Percentiles rank a stretch among this genome's conserved stretches.
Conservation (phyloP, 129 eudicot species). For the Escallonia rubra region DNA sequence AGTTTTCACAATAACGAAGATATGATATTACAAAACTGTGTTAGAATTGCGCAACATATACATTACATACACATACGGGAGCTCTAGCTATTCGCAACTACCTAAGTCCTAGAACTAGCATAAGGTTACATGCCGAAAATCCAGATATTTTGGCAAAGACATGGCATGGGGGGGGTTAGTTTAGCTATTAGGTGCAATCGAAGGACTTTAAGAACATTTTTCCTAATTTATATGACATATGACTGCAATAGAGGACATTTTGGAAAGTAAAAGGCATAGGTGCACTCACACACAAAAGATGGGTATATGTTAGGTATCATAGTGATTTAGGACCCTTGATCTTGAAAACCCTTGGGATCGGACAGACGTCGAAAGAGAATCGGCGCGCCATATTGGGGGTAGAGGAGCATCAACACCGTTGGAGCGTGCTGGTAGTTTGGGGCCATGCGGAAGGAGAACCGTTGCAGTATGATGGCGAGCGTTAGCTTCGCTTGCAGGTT, state of each 20-base stretch:
- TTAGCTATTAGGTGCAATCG: conserved; percentile 8
- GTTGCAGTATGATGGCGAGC: conserved; percentile 55
- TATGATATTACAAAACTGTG: conserved; percentile 29
- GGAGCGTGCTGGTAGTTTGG: conserved; percentile 80
- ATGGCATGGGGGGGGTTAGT: conserved; percentile 20
- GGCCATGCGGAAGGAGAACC: conserved; percentile 51
- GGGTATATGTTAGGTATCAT: no score
- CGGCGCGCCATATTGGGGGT: conserved; percentile 84
- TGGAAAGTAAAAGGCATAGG: conserved; percentile 19
- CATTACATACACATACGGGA: conserved; percentile 29
- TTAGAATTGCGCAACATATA: conserved; percentile 37
- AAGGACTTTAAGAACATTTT: conserved; percentile 16
- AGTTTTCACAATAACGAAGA: conserved; percentile 10
- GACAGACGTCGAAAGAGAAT: conserved; percentile 44
- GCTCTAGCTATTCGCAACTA: conserved; percentile 18
- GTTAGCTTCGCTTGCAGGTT: conserved; percentile 73
- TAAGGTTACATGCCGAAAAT: conserved; percentile 34
- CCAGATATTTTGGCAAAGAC: conserved; percentile 24
- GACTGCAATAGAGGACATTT: neutral
- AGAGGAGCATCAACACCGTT: conserved; percentile 69
- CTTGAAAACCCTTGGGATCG: conserved; percentile 12
- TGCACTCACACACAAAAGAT: conserved; percentile 25
- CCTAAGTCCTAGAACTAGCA: conserved; percentile 20
- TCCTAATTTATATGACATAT: conserved; percentile 5
- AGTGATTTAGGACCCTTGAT: conserved; percentile 21